Conservation (phyloP, 352 stramenopile genomes). For the Phytophthora capsici region DNA sequence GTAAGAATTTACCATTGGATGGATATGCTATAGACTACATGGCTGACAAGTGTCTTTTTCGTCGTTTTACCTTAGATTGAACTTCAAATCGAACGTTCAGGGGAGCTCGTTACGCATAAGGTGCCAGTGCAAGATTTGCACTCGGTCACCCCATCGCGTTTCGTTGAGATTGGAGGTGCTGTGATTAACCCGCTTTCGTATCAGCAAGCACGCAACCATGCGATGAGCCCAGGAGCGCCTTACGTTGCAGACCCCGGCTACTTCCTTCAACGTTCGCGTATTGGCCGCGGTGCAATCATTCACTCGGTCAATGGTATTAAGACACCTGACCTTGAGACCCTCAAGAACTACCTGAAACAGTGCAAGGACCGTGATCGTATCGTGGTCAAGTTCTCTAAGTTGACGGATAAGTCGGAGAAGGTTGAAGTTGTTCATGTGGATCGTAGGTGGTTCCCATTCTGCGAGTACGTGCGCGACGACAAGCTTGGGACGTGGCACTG, state of each 20-base stretch:
- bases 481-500: conserved; percentile 82
- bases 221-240: conserved; percentile 63
- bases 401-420: conserved; percentile 80
- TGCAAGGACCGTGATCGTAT: conserved; percentile 84
- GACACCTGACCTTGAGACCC: conserved; percentile 85
- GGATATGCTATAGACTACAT: neutral
- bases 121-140: conserved; percentile 89
- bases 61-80: conserved; percentile 48
- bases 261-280: conserved; percentile 88
- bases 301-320: conserved; percentile 86
- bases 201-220: conserved; percentile 90
- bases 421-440: conserved; percentile 90
- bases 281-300: conserved; percentile 86
- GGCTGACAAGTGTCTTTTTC: neutral
- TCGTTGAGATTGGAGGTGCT: conserved; percentile 87
- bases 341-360: conserved; percentile 80
- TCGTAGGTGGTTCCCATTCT: conserved; percentile 92
- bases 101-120: conserved; percentile 61
- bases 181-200: conserved; percentile 92
- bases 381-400: conserved; percentile 85
- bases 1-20: conserved; percentile 28
- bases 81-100: conserved; percentile 84
- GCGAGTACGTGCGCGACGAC: conserved; percentile 83
- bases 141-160: conserved; percentile 81
- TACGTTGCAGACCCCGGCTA: conserved; percentile 91